These are phyloP conservation scores for Backusella parvicylindrica DNA, from an alignment of 192 early-diverging fungal genomes.

Conservation along the genomic window DNA sequence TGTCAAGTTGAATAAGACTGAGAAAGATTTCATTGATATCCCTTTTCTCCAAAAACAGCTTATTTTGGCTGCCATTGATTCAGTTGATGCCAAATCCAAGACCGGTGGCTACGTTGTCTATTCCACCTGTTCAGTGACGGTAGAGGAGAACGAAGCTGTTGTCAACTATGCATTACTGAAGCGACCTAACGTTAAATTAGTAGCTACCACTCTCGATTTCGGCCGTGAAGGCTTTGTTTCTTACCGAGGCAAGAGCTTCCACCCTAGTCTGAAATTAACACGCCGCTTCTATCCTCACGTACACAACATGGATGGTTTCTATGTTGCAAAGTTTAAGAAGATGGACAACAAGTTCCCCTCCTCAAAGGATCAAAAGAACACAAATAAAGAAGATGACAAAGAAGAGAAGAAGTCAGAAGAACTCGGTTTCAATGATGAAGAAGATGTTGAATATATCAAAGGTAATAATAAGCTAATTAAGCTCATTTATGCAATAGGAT, in stretches of 20 bases:
- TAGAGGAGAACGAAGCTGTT: slow-evolving; percentile 97
- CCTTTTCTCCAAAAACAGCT: slow-evolving; percentile 95
- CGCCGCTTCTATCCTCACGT: slow-evolving; percentile 95
- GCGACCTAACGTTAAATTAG: slow-evolving; percentile 92
- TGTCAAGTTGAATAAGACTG: slow-evolving; percentile 93
- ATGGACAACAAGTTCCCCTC: slow-evolving; percentile 77
- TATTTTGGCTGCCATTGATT: slow-evolving; percentile 95
- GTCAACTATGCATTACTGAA: slow-evolving; percentile 94
- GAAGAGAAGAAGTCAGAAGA: slow-evolving; percentile 30
- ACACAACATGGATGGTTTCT: slow-evolving; percentile 99
- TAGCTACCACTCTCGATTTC: slow-evolving; percentile 87
- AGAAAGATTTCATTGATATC: slow-evolving; percentile 90
- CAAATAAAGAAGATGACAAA: slow-evolving; percentile 39
- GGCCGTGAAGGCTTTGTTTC: slow-evolving; percentile 86
- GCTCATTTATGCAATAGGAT: background rate
- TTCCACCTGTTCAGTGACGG: slow-evolving; percentile 97
- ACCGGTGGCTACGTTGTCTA: slow-evolving; percentile 98
- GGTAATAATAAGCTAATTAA: slow-evolving; percentile 10
- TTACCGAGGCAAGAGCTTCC: slow-evolving; percentile 88
- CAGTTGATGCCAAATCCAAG: slow-evolving; percentile 85
- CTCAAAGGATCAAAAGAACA: slow-evolving; percentile 34
- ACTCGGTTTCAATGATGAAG: slow-evolving; percentile 57
- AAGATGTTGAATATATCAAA: slow-evolving; percentile 56
- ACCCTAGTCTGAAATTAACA: slow-evolving; percentile 76
- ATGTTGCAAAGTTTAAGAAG: slow-evolving; percentile 97